A percentile compares a stretch with the other conserved stretches of the same genome.
These are phyloP conservation scores for Arabidopsis thaliana DNA, from an alignment of 345 rosid species.

Conservation along the genomic window TAIR10.1 NC_003074.8:3257001-3257500, in stretches of 20 bases:
- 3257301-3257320: background rate
- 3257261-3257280: conserved; percentile 21
- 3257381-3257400: background rate
- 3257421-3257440: background rate
- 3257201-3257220: conserved; percentile 2
- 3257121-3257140: background rate
- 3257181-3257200: conserved; percentile 16
- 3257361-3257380: background rate
- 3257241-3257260: conserved; percentile 38
- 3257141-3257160: conserved; percentile 34
- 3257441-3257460: too few relatives aligned
- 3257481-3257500: too few relatives aligned
- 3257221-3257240: background rate
- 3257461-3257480: too few relatives aligned
- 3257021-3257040: background rate
- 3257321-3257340: background rate
- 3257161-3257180: conserved; percentile 30
- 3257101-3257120: background rate
- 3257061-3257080: background rate
- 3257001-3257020: background rate
- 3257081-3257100: background rate
- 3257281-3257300: background rate
- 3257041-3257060: background rate
- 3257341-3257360: background rate
- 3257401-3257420: background rate